These are phyloP conservation scores for Adansonia gregorii DNA, from an alignment of 441 rosid genomes.

Conservation along the genomic window DNA sequence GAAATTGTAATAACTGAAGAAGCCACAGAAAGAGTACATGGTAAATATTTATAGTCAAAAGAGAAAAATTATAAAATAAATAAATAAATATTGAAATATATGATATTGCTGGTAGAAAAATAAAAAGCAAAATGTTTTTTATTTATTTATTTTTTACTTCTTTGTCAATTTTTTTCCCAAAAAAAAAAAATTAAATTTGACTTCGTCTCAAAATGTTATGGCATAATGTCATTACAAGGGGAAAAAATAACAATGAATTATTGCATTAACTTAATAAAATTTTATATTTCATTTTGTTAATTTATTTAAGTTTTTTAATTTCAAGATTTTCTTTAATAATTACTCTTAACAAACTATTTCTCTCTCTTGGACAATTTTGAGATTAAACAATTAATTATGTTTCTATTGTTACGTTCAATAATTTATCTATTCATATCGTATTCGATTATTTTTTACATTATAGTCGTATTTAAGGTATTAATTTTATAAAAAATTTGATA, in stretches of 20 bases:
- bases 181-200: not conserved
- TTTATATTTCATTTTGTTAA: not conserved
- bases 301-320: not conserved
- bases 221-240: not conserved
- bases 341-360: too few species aligned
- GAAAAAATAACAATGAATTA: not conserved
- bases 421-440: too few species aligned
- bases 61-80: not conserved
- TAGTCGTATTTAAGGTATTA: too few species aligned
- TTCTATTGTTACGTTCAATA: too few species aligned
- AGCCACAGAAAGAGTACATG: conserved; percentile 31
- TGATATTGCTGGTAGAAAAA: not conserved
- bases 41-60: conserved; percentile 27
- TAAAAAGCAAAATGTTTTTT: not conserved
- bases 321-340: not conserved
- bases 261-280: not conserved
- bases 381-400: too few species aligned
- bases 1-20: conserved; percentile 34
- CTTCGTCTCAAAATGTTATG: too few species aligned
- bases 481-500: too few species aligned
- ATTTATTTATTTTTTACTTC: not conserved
- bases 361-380: not conserved
- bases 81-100: not conserved
- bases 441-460: too few species aligned
- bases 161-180: too few species aligned